phyloP scores from a whole-genome alignment of 306 rosid genomes.

The Alnus glutinosa region DNA sequence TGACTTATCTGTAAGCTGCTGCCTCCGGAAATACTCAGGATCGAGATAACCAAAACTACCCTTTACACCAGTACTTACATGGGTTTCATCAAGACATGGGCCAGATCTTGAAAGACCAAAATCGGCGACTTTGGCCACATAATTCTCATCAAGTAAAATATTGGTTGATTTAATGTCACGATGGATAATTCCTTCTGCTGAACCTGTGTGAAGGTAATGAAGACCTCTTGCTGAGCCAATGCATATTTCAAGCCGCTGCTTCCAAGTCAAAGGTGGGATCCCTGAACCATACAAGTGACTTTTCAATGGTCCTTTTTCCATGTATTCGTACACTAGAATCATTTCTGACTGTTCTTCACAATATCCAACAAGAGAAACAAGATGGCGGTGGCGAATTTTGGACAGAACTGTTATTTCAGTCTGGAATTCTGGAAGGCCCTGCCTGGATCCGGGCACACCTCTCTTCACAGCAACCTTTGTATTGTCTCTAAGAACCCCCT shows the following conservation, averaged over 20 bases:
- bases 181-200: constrained; percentile 94
- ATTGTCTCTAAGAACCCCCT: constrained; percentile 71
- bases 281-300: constrained; percentile 72
- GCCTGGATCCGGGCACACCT: constrained; percentile 94
- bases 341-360: constrained; percentile 96
- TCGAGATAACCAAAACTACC: constrained; percentile 97
- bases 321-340: constrained; percentile 92
- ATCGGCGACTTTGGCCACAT: constrained; percentile 96
- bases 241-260: constrained; percentile 93
- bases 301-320: constrained; percentile 86
- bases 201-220: constrained; percentile 98
- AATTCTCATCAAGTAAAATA: constrained; percentile 79
- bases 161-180: constrained; percentile 97
- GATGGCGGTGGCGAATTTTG: constrained; percentile 89
- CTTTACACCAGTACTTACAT: constrained; percentile 93
- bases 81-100: constrained; percentile 86
- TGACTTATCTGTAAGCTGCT: constrained; percentile 93
- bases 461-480: constrained; percentile 92
- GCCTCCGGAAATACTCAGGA: constrained; percentile 95
- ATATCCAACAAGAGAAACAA: constrained; percentile 88
- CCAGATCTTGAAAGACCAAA: constrained; percentile 97
- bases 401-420: constrained; percentile 82
- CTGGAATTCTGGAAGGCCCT: constrained; percentile 98
- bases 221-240: constrained; percentile 96
- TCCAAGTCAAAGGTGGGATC: constrained; percentile 68